Conservation (phyloP, 129 eudicot species). For the Rutidosis leptorrhynchoides region DNA sequence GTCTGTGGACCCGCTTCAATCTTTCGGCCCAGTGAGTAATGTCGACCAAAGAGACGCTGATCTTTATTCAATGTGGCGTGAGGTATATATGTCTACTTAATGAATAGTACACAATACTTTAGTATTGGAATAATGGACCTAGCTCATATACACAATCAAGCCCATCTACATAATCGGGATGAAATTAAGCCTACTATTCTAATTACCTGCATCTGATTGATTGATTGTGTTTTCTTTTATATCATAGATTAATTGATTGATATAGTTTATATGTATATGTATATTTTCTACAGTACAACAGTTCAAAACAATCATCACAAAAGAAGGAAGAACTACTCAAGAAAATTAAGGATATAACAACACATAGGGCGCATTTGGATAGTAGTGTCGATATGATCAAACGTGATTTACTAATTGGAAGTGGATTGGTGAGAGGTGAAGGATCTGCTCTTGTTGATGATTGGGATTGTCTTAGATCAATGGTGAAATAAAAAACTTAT, state of each 20-base stretch:
- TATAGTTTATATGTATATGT: too few species aligned
- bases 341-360: slow-evolving; percentile 41
- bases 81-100: too few species aligned
- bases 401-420: slow-evolving; percentile 39
- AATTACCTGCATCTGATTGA: too few species aligned
- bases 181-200: too few species aligned
- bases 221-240: too few species aligned
- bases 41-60: slow-evolving; percentile 87
- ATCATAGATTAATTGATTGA: too few species aligned
- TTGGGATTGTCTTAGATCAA: slow-evolving; percentile 81
- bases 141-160: too few species aligned
- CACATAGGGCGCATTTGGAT: slow-evolving; percentile 60
- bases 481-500: slow-evolving; percentile 36
- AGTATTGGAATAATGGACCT: too few species aligned
- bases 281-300: slow-evolving; percentile 43
- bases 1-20: slow-evolving; percentile 28
- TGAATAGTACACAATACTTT: too few species aligned
- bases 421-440: slow-evolving; percentile 8
- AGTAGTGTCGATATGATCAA: slow-evolving; percentile 47
- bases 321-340: slow-evolving; percentile 47
- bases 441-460: slow-evolving; percentile 47
- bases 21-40: slow-evolving; percentile 38
- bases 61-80: slow-evolving; percentile 51
- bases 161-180: too few species aligned
- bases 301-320: slow-evolving; percentile 21